These are phyloP conservation scores for Hyphopichia wangnamkhiaoensis DNA, from an alignment of 1,139 yeast genomes.

Conservation along the genomic window DNA sequence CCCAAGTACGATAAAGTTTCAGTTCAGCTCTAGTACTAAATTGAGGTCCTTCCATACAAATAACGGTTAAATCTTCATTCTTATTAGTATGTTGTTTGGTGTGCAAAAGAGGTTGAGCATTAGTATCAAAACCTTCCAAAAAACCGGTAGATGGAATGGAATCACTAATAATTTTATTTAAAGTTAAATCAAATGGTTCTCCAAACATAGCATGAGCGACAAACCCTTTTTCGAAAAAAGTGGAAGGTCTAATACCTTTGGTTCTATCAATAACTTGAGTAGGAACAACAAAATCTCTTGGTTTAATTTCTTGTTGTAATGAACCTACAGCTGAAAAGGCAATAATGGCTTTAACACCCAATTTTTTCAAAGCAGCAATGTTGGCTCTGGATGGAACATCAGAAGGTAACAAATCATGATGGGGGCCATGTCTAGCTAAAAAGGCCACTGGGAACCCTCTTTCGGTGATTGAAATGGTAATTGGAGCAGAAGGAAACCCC, in stretches of 20 bases:
- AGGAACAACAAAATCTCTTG: slow-evolving; percentile 93
- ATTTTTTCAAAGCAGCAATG: slow-evolving; percentile 87
- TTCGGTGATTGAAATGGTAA: slow-evolving; percentile 77
- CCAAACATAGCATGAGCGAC: slow-evolving; percentile 98
- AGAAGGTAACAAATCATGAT: slow-evolving; percentile 86
- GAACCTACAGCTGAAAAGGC: slow-evolving; percentile 98
- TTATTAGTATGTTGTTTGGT: slow-evolving; percentile 50
- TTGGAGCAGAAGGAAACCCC: slow-evolving; percentile 95
- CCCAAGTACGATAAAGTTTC: slow-evolving; percentile 81
- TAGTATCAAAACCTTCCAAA: slow-evolving; percentile 50
- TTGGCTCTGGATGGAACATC: slow-evolving; percentile 94
- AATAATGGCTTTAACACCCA: slow-evolving; percentile 84
- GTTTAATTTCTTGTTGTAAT: slow-evolving; percentile 81
- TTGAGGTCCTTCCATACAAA: slow-evolving; percentile 99
- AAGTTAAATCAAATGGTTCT: slow-evolving; percentile 84
- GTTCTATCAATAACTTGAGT: slow-evolving; percentile 96
- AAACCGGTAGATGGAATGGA: slow-evolving; percentile 52
- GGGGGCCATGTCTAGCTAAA: slow-evolving; percentile 89
- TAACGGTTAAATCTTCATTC: slow-evolving; percentile 72
- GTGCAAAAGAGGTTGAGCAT: slow-evolving; percentile 51
- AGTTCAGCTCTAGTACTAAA: slow-evolving; percentile 98
- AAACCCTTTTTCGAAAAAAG: slow-evolving; percentile 88
- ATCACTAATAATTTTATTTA: slow-evolving; percentile 65
- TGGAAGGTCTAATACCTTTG: slow-evolving; percentile 87
- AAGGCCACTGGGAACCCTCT: slow-evolving; percentile 89